Base-by-base conservation (phyloP, 495 filamentous ascomycete genomes). In the Hyaloscypha bicolor region DNA sequence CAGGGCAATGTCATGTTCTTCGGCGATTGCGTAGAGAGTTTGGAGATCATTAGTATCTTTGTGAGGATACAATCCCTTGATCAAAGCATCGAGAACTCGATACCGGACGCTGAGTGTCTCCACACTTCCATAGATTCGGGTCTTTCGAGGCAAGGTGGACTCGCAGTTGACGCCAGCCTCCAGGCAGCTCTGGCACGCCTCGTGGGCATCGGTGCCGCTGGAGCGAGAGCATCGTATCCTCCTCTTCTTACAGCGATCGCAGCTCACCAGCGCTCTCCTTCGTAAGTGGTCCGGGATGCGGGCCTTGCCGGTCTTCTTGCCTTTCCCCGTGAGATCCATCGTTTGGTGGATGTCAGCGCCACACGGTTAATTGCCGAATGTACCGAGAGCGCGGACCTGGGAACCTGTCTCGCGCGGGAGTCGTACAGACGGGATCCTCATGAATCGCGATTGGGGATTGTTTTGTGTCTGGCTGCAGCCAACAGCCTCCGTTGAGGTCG, bases 61-160 rank as follows among this genome's bases (percentile, higher is more conserved):
- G n/a, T 81, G 71, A 1, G 81, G 81, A 63, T 80, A 80, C 29
- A 81, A 59, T 22, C 79, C 80, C 33, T 77, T 77, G 51, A 83
- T 77, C 57, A 82, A 69, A 21, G 80, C 78, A 71, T 83, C 80
- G 25, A 82, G 76, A 16, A 80, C 76, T 30, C 77, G 70, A 57
- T 81, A 80, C 63, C 81, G 74, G 55, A 75, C 73, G 55, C 80
- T 79, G 57, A 84, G 69, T 37, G 75, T 79, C 64, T 84, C 81
- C n/a, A 84, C 80, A 67, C 81, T 84, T 12, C 81, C 81, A 58
- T 82, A 82, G 22, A 84, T 77, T 57, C 80, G 71, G 57, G 79
- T 78, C 71, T 84, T 84, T 16, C 81, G 77, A 29, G 79, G 80
- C 66, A 82, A 71, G 0, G 79, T 81, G 16, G 79, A 80, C 53